Base-by-base conservation (phyloP, 169 alveolate genomes). In the Miamiensis avidus region DNA sequence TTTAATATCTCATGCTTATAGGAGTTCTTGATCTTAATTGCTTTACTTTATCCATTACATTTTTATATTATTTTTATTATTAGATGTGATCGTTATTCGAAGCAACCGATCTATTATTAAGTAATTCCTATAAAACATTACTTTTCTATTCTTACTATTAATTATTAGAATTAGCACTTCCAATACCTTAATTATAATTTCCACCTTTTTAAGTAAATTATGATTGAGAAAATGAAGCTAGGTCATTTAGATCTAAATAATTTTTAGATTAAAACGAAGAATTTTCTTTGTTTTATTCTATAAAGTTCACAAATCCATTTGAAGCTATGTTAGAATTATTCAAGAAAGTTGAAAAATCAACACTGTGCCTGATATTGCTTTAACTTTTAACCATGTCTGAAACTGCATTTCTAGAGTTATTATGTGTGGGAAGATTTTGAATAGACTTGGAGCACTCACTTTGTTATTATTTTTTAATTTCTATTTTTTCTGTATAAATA, bases 261-360 rank as follows among this genome's bases (percentile, higher is more conserved):
- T n/a, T 31, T 77, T 69, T 77, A 25, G 82, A 33, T 34, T 77
- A 77, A 33, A 77, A 77, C 20, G 82, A 77, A 20, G 82, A 77
- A 26, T 77, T 77, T 77, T 77, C 82, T 77, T 77, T 77, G n/a
- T 77, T 77, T 77, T 77, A 33, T 1, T 30, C 33, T 25, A 77
- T 77, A 25, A 77, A 77, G 33, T 77, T 77, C 72, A 77, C 29
- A 69, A 77, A 77, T 1, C 82, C 82, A 0, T 49, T 49, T 4
- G 82, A 69, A 31, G 82, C 34, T 33, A 33, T 77, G 25, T 64
- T 77, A 25, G 82, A 77, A 4, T 69, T 27, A 34, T 77, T 77
- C 31, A 77, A 31, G 30, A 77, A 31, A 34, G 28, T 0, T 1
- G 29, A 77, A 33, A 33, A 20, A 0, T 27, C 1, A 4, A 31